These are phyloP conservation scores for Chlorella sorokiniana DNA, from an alignment of 139 green algal species.

Conservation along the genomic window DNA sequence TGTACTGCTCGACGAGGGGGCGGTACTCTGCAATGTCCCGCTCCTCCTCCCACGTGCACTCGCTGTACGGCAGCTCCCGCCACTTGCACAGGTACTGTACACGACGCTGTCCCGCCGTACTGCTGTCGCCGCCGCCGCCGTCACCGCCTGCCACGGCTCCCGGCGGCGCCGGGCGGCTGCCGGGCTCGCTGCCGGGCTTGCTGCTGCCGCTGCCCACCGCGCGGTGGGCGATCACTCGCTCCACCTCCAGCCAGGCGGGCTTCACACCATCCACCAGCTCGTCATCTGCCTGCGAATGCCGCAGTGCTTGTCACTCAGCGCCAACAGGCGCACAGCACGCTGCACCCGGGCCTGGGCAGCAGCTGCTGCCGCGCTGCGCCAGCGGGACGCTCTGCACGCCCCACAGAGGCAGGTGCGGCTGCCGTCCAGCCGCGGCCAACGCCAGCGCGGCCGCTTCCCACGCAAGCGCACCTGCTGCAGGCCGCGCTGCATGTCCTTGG, in stretches of 20 bases:
- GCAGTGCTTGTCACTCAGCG: not conserved
- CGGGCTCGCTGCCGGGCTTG: not conserved
- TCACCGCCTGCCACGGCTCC: not conserved
- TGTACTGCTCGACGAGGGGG: not conserved
- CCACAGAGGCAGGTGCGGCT: not conserved
- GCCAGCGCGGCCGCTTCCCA: no score
- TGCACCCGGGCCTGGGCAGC: not conserved
- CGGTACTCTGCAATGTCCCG: not conserved
- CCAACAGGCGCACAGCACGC: not conserved
- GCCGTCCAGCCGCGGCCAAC: no score
- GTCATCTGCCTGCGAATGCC: not conserved
- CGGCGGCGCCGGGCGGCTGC: not conserved
- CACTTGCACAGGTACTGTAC: conserved; percentile 30
- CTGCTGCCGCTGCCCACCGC: not conserved
- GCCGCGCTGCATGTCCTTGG: not conserved
- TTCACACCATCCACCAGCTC: conserved; percentile 26
- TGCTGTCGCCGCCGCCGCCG: not conserved
- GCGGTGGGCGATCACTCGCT: conserved; percentile 12
- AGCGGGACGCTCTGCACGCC: not conserved
- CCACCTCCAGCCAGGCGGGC: conserved; percentile 23
- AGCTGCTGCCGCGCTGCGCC: not conserved
- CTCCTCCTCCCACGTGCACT: conserved; percentile 26
- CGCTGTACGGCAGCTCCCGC: conserved; percentile 6
- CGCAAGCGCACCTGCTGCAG: not conserved
- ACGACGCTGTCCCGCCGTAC: not conserved